Conservation (phyloP, 345 rosid species). For the Boechera retrofracta region DNA sequence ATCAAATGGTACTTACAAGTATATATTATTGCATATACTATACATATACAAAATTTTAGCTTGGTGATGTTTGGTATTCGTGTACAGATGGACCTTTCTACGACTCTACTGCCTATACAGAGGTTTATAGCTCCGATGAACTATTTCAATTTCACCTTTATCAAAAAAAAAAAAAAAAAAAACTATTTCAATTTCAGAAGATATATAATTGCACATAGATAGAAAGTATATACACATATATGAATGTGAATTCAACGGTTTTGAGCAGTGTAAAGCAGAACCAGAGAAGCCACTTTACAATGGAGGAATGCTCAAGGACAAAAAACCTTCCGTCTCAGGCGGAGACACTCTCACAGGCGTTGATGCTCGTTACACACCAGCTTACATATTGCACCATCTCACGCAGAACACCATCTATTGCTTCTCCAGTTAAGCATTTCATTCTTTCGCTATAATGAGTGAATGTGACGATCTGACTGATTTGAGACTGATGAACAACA, state of each 20-base stretch:
- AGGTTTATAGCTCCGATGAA: conserved; percentile 50
- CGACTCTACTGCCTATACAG: conserved; percentile 70
- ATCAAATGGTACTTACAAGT: conserved; percentile 51
- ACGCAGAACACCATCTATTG: conserved; percentile 58
- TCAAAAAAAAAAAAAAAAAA: no score
- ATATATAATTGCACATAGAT: neutral
- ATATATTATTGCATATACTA: neutral
- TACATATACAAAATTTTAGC: neutral
- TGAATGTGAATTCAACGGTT: neutral
- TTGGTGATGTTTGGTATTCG: conserved; percentile 13
- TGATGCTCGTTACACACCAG: conserved; percentile 50
- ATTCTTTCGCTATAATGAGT: neutral
- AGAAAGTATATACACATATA: neutral
- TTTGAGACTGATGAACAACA: conserved; percentile 1
- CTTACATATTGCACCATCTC: conserved; percentile 62
- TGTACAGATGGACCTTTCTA: conserved; percentile 63
- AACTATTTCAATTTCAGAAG: neutral
- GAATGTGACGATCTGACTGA: neutral
- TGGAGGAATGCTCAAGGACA: conserved; percentile 72
- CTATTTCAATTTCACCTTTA: neutral
- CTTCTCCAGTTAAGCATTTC: conserved; percentile 66
- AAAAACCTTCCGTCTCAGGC: conserved; percentile 10
- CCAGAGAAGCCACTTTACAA: conserved; percentile 71
- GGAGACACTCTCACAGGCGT: neutral
- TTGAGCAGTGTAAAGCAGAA: conserved; percentile 62